Evolutionary conservation across 2,329 filamentous ascomycete species (phyloP).

Genomic region (Pseudopyrenochaeta lycopersici): DNA sequence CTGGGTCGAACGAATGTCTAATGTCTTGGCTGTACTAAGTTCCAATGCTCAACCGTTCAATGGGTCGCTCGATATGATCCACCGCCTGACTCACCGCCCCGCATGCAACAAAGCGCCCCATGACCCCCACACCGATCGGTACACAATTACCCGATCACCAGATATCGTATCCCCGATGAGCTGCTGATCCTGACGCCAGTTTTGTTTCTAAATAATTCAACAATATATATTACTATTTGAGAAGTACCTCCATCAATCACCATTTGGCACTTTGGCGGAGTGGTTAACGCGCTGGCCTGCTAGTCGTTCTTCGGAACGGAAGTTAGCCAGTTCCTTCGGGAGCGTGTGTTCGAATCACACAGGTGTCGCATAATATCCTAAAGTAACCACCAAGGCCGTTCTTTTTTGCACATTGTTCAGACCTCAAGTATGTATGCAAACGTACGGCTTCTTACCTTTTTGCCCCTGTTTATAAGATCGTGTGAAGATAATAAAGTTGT

Average conservation of each 20-base stretch:
- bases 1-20: too few relatives aligned
- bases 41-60: neutral
- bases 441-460: neutral
- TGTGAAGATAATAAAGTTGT: too few relatives aligned
- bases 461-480: too few relatives aligned
- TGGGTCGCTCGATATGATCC: neutral
- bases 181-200: too few relatives aligned
- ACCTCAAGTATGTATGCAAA: neutral
- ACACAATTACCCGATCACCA: too few relatives aligned
- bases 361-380: slow-evolving; percentile 26
- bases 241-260: too few relatives aligned
- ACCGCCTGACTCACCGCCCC: neutral
- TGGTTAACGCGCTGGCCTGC: slow-evolving; percentile 39
- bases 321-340: slow-evolving; percentile 39
- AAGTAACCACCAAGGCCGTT: neutral
- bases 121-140: too few relatives aligned
- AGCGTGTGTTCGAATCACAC: slow-evolving; percentile 41
- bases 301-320: slow-evolving; percentile 18
- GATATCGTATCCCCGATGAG: too few relatives aligned
- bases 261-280: neutral
- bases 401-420: neutral
- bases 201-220: too few relatives aligned
- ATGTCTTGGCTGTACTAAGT: neutral
- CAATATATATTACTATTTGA: too few relatives aligned
- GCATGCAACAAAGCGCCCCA: too few relatives aligned